A percentile compares a stretch with the other conserved stretches of the same genome.
phyloP scores from a whole-genome alignment of 1,284 basidiomycete species.

The Moesziomyces sp. region DNA sequence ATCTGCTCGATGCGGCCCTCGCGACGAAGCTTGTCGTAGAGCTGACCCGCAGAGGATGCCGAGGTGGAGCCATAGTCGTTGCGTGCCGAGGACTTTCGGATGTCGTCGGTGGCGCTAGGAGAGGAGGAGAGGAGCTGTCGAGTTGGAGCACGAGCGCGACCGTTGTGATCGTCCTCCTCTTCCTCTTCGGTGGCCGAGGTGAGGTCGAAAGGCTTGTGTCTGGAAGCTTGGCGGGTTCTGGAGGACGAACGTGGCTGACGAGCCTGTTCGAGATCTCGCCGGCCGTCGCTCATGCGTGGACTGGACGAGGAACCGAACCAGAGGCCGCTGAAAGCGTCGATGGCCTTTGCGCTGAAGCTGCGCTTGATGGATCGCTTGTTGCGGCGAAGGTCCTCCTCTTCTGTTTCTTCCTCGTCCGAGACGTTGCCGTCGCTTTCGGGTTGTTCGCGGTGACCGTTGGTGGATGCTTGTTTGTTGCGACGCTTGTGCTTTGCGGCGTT shows the following conservation, averaged over 20 bases:
- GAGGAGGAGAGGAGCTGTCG: slow-evolving; percentile 10
- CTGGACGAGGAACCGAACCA: slow-evolving; percentile 46
- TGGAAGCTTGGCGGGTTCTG: slow-evolving; percentile 3
- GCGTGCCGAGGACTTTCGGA: not conserved
- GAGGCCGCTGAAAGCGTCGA: slow-evolving; percentile 49
- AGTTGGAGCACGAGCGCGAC: not conserved
- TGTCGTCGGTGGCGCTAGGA: not conserved
- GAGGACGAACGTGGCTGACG: slow-evolving; percentile 1
- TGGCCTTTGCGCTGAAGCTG: slow-evolving; percentile 53
- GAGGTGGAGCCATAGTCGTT: slow-evolving; percentile 38
- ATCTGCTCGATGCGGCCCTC: slow-evolving; percentile 44
- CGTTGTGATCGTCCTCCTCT: slow-evolving; percentile 14
- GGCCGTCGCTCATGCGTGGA: slow-evolving; percentile 16
- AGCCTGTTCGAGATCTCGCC: slow-evolving; percentile 33
- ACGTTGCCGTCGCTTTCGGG: slow-evolving; percentile 50
- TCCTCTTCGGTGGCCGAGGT: slow-evolving; percentile 37
- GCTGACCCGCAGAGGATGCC: slow-evolving; percentile 34
- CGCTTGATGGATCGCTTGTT: slow-evolving; percentile 29
- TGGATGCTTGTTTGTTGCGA: slow-evolving; percentile 9
- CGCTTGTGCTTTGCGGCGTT: slow-evolving; percentile 23
- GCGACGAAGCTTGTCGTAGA: slow-evolving; percentile 46
- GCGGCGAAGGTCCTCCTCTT: slow-evolving; percentile 38
- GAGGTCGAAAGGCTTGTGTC: slow-evolving; percentile 27
- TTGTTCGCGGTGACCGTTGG: slow-evolving; percentile 11
- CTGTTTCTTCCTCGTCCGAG: slow-evolving; percentile 54